A percentile compares a stretch with the other conserved stretches of the same genome.
Conservation (phyloP, 2,329 filamentous ascomycete genomes). For the Rutstroemia sp. region DNA sequence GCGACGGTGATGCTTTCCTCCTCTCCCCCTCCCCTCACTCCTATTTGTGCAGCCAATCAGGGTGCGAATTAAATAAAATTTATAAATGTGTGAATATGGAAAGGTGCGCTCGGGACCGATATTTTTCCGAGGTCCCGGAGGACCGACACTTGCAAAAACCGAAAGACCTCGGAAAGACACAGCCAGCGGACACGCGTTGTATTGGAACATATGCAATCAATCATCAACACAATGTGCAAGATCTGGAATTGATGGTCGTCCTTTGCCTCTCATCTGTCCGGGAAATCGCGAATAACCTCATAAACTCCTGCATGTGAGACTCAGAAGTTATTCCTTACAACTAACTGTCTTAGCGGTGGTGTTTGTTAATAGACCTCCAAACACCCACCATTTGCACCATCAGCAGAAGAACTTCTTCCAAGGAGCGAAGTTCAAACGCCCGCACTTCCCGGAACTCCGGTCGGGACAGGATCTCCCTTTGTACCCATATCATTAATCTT, state of each 20-base stretch:
- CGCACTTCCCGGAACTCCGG: not conserved
- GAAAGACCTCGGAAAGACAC: not conserved
- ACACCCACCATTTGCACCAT: no score
- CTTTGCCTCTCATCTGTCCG: no score
- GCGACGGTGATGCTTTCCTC: no score
- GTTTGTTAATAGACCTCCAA: not conserved
- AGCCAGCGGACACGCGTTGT: not conserved
- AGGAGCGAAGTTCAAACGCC: not conserved
- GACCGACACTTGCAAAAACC: not conserved
- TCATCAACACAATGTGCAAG: no score
- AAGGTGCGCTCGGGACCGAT: not conserved
- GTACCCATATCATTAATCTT: not conserved
- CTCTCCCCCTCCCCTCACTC: no score
- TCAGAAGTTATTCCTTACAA: no score
- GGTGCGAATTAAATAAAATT: not conserved
- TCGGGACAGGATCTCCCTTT: not conserved
- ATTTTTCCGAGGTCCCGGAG: not conserved
- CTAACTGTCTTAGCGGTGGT: no score
- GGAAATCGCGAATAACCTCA: no score
- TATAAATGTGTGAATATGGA: not conserved
- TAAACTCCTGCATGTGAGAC: no score
- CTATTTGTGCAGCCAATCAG: not conserved
- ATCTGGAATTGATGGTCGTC: no score
- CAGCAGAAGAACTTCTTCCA: not conserved
- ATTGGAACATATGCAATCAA: not conserved